Evolutionary conservation across 164 flowering plant genomes (phyloP), one percentile per base, ranked within the genome.

Genomic region (Magnolia changhungtana): DNA sequence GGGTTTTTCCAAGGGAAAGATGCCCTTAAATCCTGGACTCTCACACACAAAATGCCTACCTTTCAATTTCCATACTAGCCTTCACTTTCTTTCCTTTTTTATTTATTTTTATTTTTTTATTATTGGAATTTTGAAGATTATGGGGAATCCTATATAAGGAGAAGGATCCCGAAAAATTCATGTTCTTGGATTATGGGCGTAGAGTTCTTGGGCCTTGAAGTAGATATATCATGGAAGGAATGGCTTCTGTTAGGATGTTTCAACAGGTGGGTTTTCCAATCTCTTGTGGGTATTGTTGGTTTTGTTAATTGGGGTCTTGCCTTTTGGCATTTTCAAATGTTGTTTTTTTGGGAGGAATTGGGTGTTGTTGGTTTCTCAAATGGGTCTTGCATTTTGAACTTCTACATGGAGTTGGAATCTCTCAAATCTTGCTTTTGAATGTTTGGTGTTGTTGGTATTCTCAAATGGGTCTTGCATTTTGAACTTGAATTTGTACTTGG

Each of bases 221-320:
- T 50, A 20, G 70, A 65, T 23, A 13, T 14, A 58, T 49, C 55
- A 74, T 64, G 76, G 71, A 64, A 49, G 69, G 69, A 21, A 74
- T 65, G 70, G 76, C 69, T 65, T 63, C 58, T 70, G 55, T 65
- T 50, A 63, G 76, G 76, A 74, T 37, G 49, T 74, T 50, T 49
- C 70, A 64, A 20, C 76, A 74, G 76, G 76, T 74, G 49, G 70
- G 64, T 37, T 37, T 37, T 37, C 45, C 45, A 7, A 37, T 37
- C 45, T 4, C 45, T 37, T 3, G 45, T 37, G 45, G 45, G 45
- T 37, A 37, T 37, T 37, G 45, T 5, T 37, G 3, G 45, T 37
- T 27, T 20, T 55, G 23, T 51, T 45, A 8, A 45, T 24, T 49
- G 52, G 18, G 18, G 1, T 49, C 27, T 21, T 11, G 18, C 16